A percentile compares a stretch with the other conserved stretches of the same genome.
These are phyloP conservation scores for Cucurbita pepo DNA, from an alignment of 306 rosid genomes.

Conservation along the genomic window DNA sequence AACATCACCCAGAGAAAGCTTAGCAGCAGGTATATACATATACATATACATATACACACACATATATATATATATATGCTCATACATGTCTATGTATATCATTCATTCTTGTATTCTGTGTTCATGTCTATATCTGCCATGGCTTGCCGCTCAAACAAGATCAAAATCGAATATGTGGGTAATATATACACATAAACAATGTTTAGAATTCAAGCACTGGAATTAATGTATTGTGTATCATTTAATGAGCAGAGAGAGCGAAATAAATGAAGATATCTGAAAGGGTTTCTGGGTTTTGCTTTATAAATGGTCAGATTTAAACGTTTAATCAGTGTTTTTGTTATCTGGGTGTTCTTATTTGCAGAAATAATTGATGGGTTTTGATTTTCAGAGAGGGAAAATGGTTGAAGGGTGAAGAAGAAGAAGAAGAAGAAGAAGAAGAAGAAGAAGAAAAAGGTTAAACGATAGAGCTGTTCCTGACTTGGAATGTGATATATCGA, in stretches of 20 bases:
- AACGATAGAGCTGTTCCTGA: constrained; percentile 23
- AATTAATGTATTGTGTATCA: background rate
- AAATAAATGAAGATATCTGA: background rate
- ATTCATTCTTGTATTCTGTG: background rate
- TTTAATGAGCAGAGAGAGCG: background rate
- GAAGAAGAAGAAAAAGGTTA: background rate
- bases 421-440: background rate
- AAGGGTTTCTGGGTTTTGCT: background rate
- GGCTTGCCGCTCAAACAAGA: background rate
- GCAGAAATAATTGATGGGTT: background rate
- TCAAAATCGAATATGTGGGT: background rate
- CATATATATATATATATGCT: background rate
- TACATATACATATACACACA: background rate
- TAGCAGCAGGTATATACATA: background rate
- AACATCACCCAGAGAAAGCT: background rate
- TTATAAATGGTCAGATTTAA: background rate
- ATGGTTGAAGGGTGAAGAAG: background rate
- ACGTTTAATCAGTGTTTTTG: background rate
- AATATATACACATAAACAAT: background rate
- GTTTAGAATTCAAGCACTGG: background rate
- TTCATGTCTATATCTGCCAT: background rate
- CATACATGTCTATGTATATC: background rate
- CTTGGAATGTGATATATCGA: constrained; percentile 80
- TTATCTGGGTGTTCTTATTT: background rate
- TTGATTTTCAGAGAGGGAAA: background rate